Evolutionary conservation across 371 early-diverging fungal species (phyloP), one percentile per base, ranked within the genome.

Genomic region (Chytridiales sp.): DNA sequence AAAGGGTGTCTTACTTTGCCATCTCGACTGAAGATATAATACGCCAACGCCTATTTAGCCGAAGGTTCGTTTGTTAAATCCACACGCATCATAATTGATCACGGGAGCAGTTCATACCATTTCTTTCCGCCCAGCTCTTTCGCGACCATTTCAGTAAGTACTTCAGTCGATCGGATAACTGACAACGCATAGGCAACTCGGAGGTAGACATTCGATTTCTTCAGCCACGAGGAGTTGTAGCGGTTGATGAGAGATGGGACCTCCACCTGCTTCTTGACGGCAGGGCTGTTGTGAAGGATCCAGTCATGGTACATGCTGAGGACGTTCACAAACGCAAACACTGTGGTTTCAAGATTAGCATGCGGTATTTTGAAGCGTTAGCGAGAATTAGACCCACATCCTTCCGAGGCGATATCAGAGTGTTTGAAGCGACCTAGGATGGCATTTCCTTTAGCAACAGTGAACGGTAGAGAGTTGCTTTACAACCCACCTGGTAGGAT

Each of bases 391-490:
- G 32, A 8, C 22, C n/a, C 49, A 36, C 21, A 8, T 68, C 87
- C 89, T 83, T 95, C 94, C 13, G 97, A 93, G 21, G 91, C 91
- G 26, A 97, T 77, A 64, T 97, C 95, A 9, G 95, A 87, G 70
- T 95, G 92, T 39, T 86, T 84, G 68, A 97, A 97, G 17, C 95
- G 87, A 51, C 96, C 94, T 91, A 61, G 4, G 22, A 47, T 3
- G 5, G 42, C 27, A 32, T 29, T n/a, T 19, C 2, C 21, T 24
- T 11, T 22, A 30, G n/a, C 22, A 53, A 11, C 39, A 19, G 36
- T 38, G 13, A 21, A 5, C 5, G 21, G 6, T 6, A 2, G 27
- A 35, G n/a, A 4, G 22, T 22, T n/a, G 19, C 32, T 15, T 3
- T 11, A 49, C 39, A 9, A 21, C 64, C 36, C 77, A 88, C 93